Percentiles rank a stretch among this genome's conserved stretches.
Evolutionary conservation across 305 asterid species (phyloP).

Genomic region (Fraxinus baroniana): DNA sequence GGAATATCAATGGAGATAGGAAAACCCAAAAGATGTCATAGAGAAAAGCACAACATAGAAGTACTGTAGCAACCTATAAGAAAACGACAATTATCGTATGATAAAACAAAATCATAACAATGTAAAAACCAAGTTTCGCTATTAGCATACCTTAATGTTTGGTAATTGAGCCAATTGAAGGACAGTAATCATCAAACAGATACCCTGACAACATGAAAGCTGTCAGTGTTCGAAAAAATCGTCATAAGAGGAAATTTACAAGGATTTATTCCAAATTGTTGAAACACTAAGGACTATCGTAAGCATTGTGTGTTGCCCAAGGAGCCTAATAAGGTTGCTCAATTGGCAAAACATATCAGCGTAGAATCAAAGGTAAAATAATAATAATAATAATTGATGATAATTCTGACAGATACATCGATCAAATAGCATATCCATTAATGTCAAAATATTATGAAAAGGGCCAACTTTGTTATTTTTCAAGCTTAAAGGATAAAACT

Average conservation of each 20-base stretch:
- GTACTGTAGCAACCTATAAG: slow-evolving; percentile 88
- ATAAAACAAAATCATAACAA: slow-evolving; percentile 1
- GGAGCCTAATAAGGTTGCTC: slow-evolving; percentile 1
- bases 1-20: slow-evolving; percentile 89
- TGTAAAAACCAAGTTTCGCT: neutral
- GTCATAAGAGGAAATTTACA: slow-evolving; percentile 8
- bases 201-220: slow-evolving; percentile 66
- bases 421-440: neutral
- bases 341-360: slow-evolving; percentile 11
- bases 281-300: neutral
- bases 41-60: slow-evolving; percentile 84
- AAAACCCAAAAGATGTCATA: slow-evolving; percentile 99
- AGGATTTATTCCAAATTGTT: slow-evolving; percentile 11
- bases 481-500: slow-evolving; percentile 1
- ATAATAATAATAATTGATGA: neutral
- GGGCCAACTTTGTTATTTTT: neutral
- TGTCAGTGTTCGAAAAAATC: slow-evolving; percentile 15
- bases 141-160: slow-evolving; percentile 72
- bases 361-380: neutral
- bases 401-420: neutral
- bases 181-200: slow-evolving; percentile 89
- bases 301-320: slow-evolving; percentile 2
- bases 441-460: neutral
- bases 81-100: slow-evolving; percentile 24
- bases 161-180: slow-evolving; percentile 92